phyloP scores from a whole-genome alignment of 768 basidiomycete genomes.

The Rhodosporidiobolus sp. region DNA sequence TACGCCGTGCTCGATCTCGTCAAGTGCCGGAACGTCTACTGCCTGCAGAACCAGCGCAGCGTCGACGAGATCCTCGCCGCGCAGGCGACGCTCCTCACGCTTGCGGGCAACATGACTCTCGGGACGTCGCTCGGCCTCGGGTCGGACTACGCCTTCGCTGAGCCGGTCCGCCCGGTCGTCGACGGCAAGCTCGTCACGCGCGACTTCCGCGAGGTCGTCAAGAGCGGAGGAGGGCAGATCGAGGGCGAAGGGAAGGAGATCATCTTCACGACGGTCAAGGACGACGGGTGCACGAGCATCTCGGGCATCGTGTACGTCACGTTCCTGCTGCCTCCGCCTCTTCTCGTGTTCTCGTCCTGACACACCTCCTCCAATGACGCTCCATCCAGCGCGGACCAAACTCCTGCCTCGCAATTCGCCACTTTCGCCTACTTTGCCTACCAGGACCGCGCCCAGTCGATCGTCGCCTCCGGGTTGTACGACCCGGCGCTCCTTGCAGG shows the following conservation, averaged over 20 bases:
- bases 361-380: too few relatives aligned
- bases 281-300: conserved; percentile 65
- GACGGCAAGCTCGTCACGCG: conserved; percentile 64
- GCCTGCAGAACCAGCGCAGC: conserved; percentile 55
- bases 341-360: conserved; percentile 21
- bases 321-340: conserved; percentile 48
- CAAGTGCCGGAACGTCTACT: conserved; percentile 54
- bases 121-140: background rate
- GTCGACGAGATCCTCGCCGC: conserved; percentile 58
- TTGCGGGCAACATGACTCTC: background rate
- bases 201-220: conserved; percentile 14
- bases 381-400: conserved; percentile 32
- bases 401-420: conserved; percentile 52
- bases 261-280: conserved; percentile 64
- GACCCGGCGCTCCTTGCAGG: background rate
- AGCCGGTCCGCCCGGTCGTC: conserved; percentile 66
- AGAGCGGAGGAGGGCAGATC: background rate
- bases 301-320: conserved; percentile 37
- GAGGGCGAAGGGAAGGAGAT: conserved; percentile 45
- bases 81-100: conserved; percentile 47
- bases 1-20: conserved; percentile 34
- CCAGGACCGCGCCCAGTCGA: conserved; percentile 49
- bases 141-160: conserved; percentile 41
- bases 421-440: too few relatives aligned
- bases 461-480: conserved; percentile 43